These are phyloP conservation scores for Aspergillus affinis DNA, from an alignment of 495 filamentous ascomycete species.

Conservation along the genomic window DNA sequence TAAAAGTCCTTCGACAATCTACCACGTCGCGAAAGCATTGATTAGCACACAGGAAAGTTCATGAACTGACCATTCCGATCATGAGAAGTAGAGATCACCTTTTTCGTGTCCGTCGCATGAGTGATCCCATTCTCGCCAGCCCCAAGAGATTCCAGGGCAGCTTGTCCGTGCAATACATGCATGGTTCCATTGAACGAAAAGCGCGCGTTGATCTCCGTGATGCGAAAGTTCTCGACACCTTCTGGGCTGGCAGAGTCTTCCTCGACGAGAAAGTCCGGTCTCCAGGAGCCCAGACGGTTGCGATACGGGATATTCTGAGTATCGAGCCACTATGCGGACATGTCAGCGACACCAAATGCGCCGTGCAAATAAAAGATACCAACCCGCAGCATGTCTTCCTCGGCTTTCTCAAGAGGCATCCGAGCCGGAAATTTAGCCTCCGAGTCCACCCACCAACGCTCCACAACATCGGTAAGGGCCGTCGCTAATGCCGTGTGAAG, in stretches of 20 bases:
- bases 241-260: slow-evolving; percentile 2
- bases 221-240: slow-evolving; percentile 24
- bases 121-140: slow-evolving; percentile 8
- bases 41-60: not conserved
- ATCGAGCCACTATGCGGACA: slow-evolving; percentile 19
- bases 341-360: slow-evolving; percentile 1
- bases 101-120: slow-evolving; percentile 7
- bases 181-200: slow-evolving; percentile 44
- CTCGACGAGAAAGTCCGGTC: slow-evolving; percentile 46
- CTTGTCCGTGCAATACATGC: slow-evolving; percentile 20
- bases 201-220: slow-evolving; percentile 49
- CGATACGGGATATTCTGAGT: slow-evolving; percentile 7
- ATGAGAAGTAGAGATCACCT: slow-evolving; percentile 9
- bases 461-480: slow-evolving; percentile 39
- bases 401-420: slow-evolving; percentile 37
- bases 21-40: not conserved
- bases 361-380: not conserved
- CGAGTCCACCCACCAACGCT: slow-evolving; percentile 41
- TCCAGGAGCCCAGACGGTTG: slow-evolving; percentile 32
- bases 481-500: slow-evolving; percentile 26
- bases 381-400: slow-evolving; percentile 33
- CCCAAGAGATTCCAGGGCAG: slow-evolving; percentile 14
- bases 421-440: slow-evolving; percentile 31
- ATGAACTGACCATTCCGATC: not conserved
- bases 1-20: slow-evolving; percentile 22